Evolutionary conservation across 768 basidiomycete genomes (phyloP), one percentile per base, ranked within the genome.

Genomic region (Chalciporus piperatus): DNA sequence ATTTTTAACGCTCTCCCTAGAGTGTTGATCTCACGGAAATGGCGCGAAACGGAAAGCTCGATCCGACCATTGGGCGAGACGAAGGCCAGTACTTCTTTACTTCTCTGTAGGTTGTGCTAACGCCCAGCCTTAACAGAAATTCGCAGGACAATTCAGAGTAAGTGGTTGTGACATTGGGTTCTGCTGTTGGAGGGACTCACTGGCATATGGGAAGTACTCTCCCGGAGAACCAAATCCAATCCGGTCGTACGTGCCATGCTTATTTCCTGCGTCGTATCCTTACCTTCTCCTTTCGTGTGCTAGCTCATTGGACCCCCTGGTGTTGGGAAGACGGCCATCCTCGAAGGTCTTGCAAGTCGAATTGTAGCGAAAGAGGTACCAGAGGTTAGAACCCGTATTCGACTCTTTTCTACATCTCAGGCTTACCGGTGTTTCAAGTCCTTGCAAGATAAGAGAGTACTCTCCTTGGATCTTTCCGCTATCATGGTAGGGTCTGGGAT

Each of bases 311-410:
- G 90, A 6, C 85, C 89, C 22, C 90, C 92, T 3, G 93, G 93
- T 51, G 91, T 94, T 12, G 93, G 93, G 0, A 97, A 97, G 72
- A 96, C 93, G 0, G 92, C 93, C 0, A 93, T 96, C 46, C 66
- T 95, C 12, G 93, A 95, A 70, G 93, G 93, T 3, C 77, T 97
- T 14, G 93, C 93, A 0, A 87, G 81, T 58, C 76, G 93, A 20
- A 93, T 96, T 47, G 83, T 95, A 1, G 81, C 87, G 3, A 89
- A 85, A 65, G 92, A 95, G 66, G 93, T 96, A 8, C 93, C 93
- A 16, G 93, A 95, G 76, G 91, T 91, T 48, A 28, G 75, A 7
- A 47, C 50, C 17, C 12, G 19, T 10, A 3, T 14, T 14, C 11
- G 32, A 41, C n/a, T 22, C 3, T 28, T 16, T 41, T 9, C 17